Evolutionary conservation across 768 basidiomycete genomes (phyloP), one percentile per base, ranked within the genome.

Genomic region (Rhizopogon sp.): DNA sequence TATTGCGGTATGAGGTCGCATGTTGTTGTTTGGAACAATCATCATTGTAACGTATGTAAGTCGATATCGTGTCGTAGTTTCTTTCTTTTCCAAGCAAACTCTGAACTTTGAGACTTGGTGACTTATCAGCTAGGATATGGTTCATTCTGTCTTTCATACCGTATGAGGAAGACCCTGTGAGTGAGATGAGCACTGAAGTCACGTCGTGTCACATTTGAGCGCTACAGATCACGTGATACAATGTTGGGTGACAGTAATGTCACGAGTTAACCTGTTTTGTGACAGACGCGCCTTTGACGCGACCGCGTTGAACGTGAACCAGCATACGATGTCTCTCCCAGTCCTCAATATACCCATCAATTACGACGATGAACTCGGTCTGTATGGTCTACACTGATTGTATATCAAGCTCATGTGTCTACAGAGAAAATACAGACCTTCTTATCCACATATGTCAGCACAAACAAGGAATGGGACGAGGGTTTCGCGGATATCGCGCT

Each of bases 361-460:
- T 60, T 93, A 93, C 64, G 80, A 80, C 22, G 78, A 77, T 2
- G 92, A 93, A 64, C 83, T 87, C 73, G 83, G 91, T 85, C 39
- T 31, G 66, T 58, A 41, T 40, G 0, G 9, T 25, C 13, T 10
- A 13, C 13, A 9, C 20, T 3, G 17, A 9, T 8, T 22, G 50
- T 1, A 25, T 31, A 59, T 13, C 56, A n/a, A 13, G 4, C 17
- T 43, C 60, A 31, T 64, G 31, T 11, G 25, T 10, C 50, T 20
- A 33, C 63, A 93, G 90, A 80, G 13, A 81, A 76, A 70, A 90
- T 94, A 65, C 74, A 74, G 43, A 76, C 76, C 57, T 92, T 94
- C 66, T 66, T 94, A 59, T 81, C 83, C 43, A 83, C 78, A 43
- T 93, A 83, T 73, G 80, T 83, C 61, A 74, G 74, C 29, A 76